Base-by-base conservation (phyloP, 768 basidiomycete species). In the Daedaleopsis sinensis region DNA sequence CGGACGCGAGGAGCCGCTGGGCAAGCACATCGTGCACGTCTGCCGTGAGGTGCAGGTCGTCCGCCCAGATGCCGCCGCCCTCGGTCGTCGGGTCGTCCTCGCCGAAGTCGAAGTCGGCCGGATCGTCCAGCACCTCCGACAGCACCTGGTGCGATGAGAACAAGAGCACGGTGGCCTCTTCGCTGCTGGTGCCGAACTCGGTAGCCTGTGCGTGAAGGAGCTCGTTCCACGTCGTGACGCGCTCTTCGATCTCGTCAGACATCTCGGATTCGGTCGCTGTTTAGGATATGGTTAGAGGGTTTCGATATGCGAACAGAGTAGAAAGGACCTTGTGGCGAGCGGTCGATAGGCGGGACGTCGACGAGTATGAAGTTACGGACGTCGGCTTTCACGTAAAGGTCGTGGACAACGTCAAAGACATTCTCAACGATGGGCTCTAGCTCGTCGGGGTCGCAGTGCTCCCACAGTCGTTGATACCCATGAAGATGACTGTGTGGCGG, bases 381-480 rank as follows among this genome's bases (percentile, higher is more conserved):
- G 10, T 68, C 65, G 16, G 71, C 67, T 60, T 73, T 71, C 37
- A 67, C 58, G 52, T 77, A 76, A 2, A 77, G 69, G 23, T 68
- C 57, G 51, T 75, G 67, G n/a, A 69, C 35, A 38, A 68, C 71
- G 35, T 68, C 67, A 19, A 55, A 35, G 42, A 55, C 23, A 21
- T 16, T 32, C 12, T 70, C 65, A 27, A 75, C 62, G 24, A 76
- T 48, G 0, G 47, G 52, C 35, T 73, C 72, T 10, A 77, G 55
- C 2, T 74, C 72, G 50, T 74, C 73, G 7, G 19, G 50, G 5
- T 71, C 71, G n/a, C n/a, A 13, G 62, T 70, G 47, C 52, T 57
- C n/a, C 74, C 76, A 44, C 74, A 73, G 62, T 79, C 79, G 63
- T 80, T 80, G 61, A 78, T 77, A 9, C 79, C 77, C 0, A 79